Evolutionary conservation across 352 stramenopile genomes (phyloP).

Genomic region (Paralagenidium karlingii): DNA sequence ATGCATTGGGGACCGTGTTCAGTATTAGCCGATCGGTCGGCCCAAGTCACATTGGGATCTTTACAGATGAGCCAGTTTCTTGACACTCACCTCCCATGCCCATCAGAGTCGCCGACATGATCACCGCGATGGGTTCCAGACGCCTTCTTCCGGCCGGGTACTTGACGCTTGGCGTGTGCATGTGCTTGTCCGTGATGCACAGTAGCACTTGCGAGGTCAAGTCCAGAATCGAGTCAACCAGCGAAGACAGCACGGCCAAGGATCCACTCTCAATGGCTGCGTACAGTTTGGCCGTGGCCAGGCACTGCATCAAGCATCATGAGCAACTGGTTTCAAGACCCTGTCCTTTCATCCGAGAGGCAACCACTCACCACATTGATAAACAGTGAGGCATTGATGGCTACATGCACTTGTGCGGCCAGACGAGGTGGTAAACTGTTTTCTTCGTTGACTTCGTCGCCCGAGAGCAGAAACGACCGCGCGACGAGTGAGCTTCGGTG

Average conservation of each 20-base stretch:
- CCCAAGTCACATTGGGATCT: too few relatives aligned
- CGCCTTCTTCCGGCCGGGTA: constrained; percentile 89
- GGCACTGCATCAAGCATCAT: too few relatives aligned
- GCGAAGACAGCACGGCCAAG: constrained; percentile 88
- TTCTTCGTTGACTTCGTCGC: too few relatives aligned
- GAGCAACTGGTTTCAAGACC: too few relatives aligned
- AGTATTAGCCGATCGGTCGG: too few relatives aligned
- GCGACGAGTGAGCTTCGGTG: too few relatives aligned
- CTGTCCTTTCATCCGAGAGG: too few relatives aligned
- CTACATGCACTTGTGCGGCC: constrained; percentile 54
- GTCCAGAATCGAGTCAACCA: constrained; percentile 92
- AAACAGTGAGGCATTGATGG: constrained; percentile 52
- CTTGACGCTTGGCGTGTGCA: constrained; percentile 79
- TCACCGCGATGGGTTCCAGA: constrained; percentile 92
- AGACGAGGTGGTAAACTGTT: too few relatives aligned
- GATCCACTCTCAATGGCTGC: constrained; percentile 75
- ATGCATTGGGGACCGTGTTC: too few relatives aligned
- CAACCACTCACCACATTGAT: constrained; percentile 67
- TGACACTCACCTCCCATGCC: too few relatives aligned
- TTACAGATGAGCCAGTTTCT: too few relatives aligned
- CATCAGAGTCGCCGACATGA: constrained; percentile 95
- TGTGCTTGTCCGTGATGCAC: constrained; percentile 89
- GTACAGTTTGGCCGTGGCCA: constrained; percentile 64
- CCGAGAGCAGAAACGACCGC: too few relatives aligned
- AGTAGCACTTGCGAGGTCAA: constrained; percentile 89